Conservation (phyloP, 2,329 filamentous ascomycete species). For the Aspergillus luchuensis region DNA sequence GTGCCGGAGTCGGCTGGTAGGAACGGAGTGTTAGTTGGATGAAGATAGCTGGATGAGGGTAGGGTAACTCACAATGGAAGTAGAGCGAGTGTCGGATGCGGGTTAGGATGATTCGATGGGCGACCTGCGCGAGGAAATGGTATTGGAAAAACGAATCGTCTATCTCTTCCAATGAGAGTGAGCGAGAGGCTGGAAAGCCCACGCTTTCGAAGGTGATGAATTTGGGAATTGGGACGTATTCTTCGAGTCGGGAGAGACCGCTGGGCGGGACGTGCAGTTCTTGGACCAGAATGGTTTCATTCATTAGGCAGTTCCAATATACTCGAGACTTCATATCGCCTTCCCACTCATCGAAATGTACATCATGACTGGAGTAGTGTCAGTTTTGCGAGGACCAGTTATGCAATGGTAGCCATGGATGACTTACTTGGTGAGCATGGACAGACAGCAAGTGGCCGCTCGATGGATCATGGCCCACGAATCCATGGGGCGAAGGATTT, state of each 20-base stretch:
- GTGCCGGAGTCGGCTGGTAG: conserved; percentile 43
- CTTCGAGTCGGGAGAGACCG: conserved; percentile 54
- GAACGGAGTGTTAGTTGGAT: conserved; percentile 13
- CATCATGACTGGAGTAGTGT: conserved; percentile 33
- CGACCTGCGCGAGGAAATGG: conserved; percentile 59
- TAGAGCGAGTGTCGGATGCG: conserved; percentile 56
- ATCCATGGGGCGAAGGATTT: conserved; percentile 56
- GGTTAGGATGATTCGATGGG: conserved; percentile 58
- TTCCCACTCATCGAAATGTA: conserved; percentile 54
- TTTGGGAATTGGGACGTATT: conserved; percentile 56
- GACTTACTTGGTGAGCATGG: conserved; percentile 48
- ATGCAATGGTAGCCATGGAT: background rate
- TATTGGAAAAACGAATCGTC: conserved; percentile 60
- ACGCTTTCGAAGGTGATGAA: conserved; percentile 51
- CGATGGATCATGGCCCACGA: conserved; percentile 57
- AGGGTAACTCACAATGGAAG: conserved; percentile 44
- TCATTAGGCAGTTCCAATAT: conserved; percentile 60
- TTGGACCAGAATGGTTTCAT: conserved; percentile 58
- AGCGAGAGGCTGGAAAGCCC: conserved; percentile 35
- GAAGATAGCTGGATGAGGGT: background rate
- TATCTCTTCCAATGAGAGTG: conserved; percentile 41
- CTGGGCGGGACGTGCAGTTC: conserved; percentile 56
- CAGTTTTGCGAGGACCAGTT: background rate
- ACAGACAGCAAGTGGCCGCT: conserved; percentile 54
- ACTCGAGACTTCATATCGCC: conserved; percentile 59